Evolutionary conservation across 352 stramenopile species (phyloP).

Genomic region (Phytophthora hibernalis): DNA sequence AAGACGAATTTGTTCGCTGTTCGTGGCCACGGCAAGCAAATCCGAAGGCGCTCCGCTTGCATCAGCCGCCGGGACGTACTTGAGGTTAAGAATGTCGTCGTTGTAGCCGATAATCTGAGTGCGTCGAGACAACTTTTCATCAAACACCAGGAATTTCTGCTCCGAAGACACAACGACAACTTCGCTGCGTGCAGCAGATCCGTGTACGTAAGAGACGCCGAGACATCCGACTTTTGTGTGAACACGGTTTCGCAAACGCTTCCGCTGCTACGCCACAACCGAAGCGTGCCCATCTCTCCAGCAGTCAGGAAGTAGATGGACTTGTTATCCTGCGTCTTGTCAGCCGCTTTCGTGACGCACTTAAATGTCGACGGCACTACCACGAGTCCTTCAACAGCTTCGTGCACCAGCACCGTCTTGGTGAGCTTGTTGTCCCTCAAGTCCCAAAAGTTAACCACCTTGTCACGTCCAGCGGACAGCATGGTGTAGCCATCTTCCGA

Average conservation of each 20-base stretch:
- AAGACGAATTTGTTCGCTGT: conserved; percentile 96
- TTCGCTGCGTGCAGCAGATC: conserved; percentile 59
- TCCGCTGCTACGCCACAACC: conserved; percentile 67
- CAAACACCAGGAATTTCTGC: conserved; percentile 90
- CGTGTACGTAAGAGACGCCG: conserved; percentile 56
- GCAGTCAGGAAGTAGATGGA: conserved; percentile 92
- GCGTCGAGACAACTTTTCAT: conserved; percentile 68
- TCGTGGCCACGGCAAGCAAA: conserved; percentile 95
- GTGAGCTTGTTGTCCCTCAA: conserved; percentile 82
- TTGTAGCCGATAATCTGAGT: conserved; percentile 94
- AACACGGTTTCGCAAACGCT: conserved; percentile 51
- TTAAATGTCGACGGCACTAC: conserved; percentile 80
- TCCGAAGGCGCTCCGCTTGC: conserved; percentile 52
- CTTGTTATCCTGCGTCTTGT: conserved; percentile 55
- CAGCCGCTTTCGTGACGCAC: conserved; percentile 40
- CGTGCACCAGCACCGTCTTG: conserved; percentile 95
- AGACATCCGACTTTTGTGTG: conserved; percentile 47
- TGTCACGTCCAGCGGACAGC: conserved; percentile 92
- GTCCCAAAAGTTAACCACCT: conserved; percentile 93
- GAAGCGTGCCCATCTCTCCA: conserved; percentile 91
- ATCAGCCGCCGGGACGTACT: conserved; percentile 89
- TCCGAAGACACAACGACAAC: conserved; percentile 83
- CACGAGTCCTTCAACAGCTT: conserved; percentile 94
- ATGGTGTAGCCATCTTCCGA: conserved; percentile 85
- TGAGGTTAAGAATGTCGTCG: conserved; percentile 98